Evolutionary conservation across 495 filamentous ascomycete genomes (phyloP).

Genomic region (Daldinia vernicosa): DNA sequence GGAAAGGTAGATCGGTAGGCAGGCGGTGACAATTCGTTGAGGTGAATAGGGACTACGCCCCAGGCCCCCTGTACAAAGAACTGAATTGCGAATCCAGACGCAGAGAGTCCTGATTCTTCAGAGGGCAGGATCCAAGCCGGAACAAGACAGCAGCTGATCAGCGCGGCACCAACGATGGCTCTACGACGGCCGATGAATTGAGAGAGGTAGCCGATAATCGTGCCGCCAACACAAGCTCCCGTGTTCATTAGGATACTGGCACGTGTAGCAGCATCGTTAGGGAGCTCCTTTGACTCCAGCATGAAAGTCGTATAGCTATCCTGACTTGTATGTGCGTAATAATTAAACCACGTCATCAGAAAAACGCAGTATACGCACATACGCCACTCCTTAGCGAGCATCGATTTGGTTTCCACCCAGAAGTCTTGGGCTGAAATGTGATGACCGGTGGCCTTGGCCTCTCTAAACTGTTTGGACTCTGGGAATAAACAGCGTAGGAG

Average conservation of each 20-base stretch:
- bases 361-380: constrained; percentile 75
- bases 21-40: constrained; percentile 79
- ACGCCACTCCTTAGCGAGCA: constrained; percentile 74
- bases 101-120: constrained; percentile 65
- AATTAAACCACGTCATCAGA: constrained; percentile 74
- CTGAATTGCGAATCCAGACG: constrained; percentile 76
- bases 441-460: constrained; percentile 63
- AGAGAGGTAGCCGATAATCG: constrained; percentile 74
- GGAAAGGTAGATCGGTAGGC: constrained; percentile 77
- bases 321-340: constrained; percentile 62
- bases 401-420: constrained; percentile 67
- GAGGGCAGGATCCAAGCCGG: constrained; percentile 76
- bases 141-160: constrained; percentile 68
- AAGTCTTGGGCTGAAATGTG: constrained; percentile 62
- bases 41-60: constrained; percentile 79
- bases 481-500: constrained; percentile 71
- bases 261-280: constrained; percentile 67
- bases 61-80: constrained; percentile 82
- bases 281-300: constrained; percentile 70
- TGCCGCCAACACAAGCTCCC: constrained; percentile 77
- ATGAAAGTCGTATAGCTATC: constrained; percentile 83
- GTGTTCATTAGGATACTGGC: constrained; percentile 77
- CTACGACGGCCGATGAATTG: constrained; percentile 77
- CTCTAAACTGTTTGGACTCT: constrained; percentile 75
- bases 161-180: constrained; percentile 66